Evolutionary conservation across 805 yeast genomes (phyloP), one percentile per base, ranked within the genome.

Genomic region (Ogataea corticis): DNA sequence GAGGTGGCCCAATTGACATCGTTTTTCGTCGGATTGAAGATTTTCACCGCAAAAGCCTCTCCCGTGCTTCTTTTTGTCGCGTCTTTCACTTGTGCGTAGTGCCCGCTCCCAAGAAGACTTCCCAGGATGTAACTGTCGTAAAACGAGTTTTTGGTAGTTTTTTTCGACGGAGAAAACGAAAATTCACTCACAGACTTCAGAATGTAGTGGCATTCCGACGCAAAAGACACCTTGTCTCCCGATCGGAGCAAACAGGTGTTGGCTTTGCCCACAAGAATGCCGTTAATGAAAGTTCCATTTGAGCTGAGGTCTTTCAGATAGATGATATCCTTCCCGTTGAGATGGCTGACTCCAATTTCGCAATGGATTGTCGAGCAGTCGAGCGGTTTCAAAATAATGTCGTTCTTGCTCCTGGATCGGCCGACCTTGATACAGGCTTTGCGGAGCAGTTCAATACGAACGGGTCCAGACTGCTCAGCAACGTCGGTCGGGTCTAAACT

Each of bases 51-150:
- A 38, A 80, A 85, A 2, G 74, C 65, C 40, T 75, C 74, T 0
- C 89, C 88, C 0, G 82, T 73, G 7, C 65, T 62, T 52, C 81
- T 76, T 50, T 78, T 73, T 7, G 71, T 69, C 2, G 88, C 88
- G 52, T 83, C 87, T 58, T 80, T 83, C 3, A 86, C 94, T n/a
- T 80, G 80, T 0, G 94, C 92, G 57, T 86, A 86, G 63, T 86
- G 92, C 0, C 94, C 94, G 3, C 84, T 67, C 0, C 94, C 94
- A 17, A 86, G 64, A 51, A 82, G 79, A 44, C 70, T 72, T 0
- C 87, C 87, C 15, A 79, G 48, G 6, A 76, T 68, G 54, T 77
- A 79, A 45, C 76, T 75, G 56, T 83, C 86, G 49, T 75, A 79
- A 43, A 85, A 79, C 2, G 84, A 71, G 21, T 49, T 52, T n/a